Evolutionary conservation across 176 grass and related monocot species (phyloP).

Genomic region (Microstegium vimineum): DNA sequence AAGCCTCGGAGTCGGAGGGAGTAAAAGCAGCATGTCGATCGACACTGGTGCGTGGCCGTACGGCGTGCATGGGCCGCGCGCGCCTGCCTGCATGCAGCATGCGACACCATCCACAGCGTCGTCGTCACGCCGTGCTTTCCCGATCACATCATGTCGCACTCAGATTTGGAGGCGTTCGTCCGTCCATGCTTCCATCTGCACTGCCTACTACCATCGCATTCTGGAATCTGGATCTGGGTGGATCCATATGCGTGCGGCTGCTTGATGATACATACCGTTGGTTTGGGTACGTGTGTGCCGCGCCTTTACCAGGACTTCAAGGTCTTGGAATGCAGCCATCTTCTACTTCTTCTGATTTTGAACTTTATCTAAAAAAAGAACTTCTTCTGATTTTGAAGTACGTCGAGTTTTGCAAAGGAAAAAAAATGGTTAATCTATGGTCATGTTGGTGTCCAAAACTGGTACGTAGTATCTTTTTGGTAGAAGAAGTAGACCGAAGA

Average conservation of each 20-base stretch:
- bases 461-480: too few relatives aligned
- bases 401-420: too few relatives aligned
- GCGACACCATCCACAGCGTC: not conserved
- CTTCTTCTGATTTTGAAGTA: too few relatives aligned
- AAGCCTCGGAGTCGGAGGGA: not conserved
- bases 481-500: too few relatives aligned
- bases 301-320: not conserved
- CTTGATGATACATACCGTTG: not conserved
- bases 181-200: not conserved
- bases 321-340: too few relatives aligned
- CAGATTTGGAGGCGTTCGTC: not conserved
- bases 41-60: not conserved
- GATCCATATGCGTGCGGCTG: not conserved
- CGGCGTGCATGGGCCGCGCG: not conserved
- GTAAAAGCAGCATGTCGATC: constrained; percentile 5
- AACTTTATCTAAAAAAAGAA: too few relatives aligned
- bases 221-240: not conserved
- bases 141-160: not conserved
- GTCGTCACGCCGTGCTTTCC: not conserved
- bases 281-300: not conserved
- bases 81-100: too few relatives aligned
- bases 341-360: too few relatives aligned
- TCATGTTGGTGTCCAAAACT: too few relatives aligned
- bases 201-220: not conserved
- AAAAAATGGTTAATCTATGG: too few relatives aligned